phyloP scores from a whole-genome alignment of 352 stramenopile genomes.

The Aphanomyces cochlioides region DNA sequence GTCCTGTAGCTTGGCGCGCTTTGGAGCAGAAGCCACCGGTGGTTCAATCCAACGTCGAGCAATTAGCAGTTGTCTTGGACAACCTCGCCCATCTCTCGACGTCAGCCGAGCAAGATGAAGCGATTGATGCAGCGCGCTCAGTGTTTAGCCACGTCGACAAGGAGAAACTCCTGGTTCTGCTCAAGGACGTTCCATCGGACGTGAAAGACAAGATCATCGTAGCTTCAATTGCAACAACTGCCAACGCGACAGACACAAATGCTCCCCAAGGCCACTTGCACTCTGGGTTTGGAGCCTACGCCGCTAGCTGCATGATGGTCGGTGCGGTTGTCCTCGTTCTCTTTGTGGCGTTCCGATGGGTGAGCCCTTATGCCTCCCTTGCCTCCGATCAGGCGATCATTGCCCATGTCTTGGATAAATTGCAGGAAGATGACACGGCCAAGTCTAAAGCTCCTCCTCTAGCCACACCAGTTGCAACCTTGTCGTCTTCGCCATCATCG shows the following conservation, averaged over 20 bases:
- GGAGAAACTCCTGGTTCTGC: background rate
- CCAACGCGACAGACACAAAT: background rate
- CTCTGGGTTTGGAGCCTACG: background rate
- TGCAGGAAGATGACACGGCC: background rate
- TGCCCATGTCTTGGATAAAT: conserved; percentile 9
- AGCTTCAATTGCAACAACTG: background rate
- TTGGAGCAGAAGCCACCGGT: background rate
- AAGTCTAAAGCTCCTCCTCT: background rate
- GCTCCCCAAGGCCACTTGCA: background rate
- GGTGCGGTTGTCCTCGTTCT: background rate
- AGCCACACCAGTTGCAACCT: too few relatives aligned
- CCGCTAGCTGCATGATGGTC: background rate
- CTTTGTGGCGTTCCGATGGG: background rate
- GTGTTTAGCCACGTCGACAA: conserved; percentile 7
- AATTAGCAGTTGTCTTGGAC: background rate
- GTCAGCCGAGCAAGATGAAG: background rate
- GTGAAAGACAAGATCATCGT: conserved; percentile 9
- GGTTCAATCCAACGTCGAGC: background rate
- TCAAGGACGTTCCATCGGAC: conserved; percentile 1
- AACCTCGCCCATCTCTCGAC: background rate
- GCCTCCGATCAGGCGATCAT: conserved; percentile 11
- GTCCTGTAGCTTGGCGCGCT: background rate
- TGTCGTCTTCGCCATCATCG: too few relatives aligned
- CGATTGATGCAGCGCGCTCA: background rate
- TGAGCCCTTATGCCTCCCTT: background rate